Percentiles rank a stretch among this genome's conserved stretches.
Conservation (phyloP, 1,139 yeast genomes). For the Geotrichum carabidarum region DNA sequence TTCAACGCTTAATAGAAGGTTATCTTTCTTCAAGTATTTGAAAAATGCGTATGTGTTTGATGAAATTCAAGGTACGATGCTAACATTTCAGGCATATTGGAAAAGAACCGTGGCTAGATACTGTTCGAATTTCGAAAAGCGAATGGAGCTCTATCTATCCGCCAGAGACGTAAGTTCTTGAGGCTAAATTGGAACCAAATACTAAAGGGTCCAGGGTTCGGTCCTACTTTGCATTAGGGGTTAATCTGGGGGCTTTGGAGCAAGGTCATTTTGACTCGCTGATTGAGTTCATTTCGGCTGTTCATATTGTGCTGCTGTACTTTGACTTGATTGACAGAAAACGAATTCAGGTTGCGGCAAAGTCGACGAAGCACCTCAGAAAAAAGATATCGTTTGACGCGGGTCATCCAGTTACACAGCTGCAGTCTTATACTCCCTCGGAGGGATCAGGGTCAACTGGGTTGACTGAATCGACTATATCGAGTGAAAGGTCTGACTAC, state of each 20-base stretch:
- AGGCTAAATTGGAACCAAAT: neutral
- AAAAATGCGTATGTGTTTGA: conserved; percentile 10
- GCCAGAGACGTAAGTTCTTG: conserved; percentile 5
- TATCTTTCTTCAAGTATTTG: conserved; percentile 13
- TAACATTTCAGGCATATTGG: conserved; percentile 11
- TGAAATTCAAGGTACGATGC: neutral
- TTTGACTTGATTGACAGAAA: conserved; percentile 8
- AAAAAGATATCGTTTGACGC: neutral
- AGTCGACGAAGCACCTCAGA: neutral
- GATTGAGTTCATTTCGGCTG: conserved; percentile 1
- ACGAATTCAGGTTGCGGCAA: neutral
- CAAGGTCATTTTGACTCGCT: neutral
- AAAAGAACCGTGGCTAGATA: conserved; percentile 16
- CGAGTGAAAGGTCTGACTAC: neutral
- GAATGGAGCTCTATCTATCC: conserved; percentile 7
- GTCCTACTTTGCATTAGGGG: conserved; percentile 12
- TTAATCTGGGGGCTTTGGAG: conserved; percentile 8
- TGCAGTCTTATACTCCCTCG: neutral
- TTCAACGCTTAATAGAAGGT: conserved; percentile 1
- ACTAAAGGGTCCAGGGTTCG: neutral
- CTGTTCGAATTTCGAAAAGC: conserved; percentile 5
- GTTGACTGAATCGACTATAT: neutral
- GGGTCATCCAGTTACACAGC: no score
- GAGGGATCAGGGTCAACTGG: neutral
- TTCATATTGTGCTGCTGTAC: conserved; percentile 4